phyloP scores from a whole-genome alignment of 1,284 basidiomycete genomes.

The Taiwanofungus camphoratus region DNA sequence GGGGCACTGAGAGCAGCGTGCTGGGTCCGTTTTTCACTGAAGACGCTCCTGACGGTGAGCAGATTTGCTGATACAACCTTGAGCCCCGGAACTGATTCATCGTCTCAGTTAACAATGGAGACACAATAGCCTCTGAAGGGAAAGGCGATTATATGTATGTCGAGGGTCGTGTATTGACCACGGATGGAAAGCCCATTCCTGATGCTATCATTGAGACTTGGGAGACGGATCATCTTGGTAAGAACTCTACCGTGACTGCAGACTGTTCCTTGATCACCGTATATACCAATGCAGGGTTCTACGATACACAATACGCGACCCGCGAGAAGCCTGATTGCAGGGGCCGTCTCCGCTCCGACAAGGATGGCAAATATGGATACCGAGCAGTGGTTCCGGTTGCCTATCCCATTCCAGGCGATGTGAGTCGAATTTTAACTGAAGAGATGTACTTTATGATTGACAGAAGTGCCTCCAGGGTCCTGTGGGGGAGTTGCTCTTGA shows the following conservation, averaged over 20 bases:
- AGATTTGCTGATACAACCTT: neutral
- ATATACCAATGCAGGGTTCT: constrained; percentile 35
- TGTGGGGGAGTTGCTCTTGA: constrained; percentile 57
- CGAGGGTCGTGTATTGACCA: constrained; percentile 62
- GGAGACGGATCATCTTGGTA: constrained; percentile 77
- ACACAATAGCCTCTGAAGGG: constrained; percentile 61
- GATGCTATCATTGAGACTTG: constrained; percentile 75
- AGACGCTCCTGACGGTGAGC: constrained; percentile 68
- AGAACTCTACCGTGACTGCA: constrained; percentile 30
- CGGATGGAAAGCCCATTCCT: constrained; percentile 62
- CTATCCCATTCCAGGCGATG: constrained; percentile 79
- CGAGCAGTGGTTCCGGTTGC: constrained; percentile 73
- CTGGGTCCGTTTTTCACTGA: constrained; percentile 84
- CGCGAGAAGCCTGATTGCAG: constrained; percentile 69
- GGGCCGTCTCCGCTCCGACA: constrained; percentile 57
- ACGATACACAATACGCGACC: constrained; percentile 60
- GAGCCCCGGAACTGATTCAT: neutral
- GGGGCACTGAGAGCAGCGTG: constrained; percentile 71
- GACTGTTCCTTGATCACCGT: neutral
- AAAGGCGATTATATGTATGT: constrained; percentile 82
- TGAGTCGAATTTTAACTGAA: constrained; percentile 22
- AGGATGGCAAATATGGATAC: constrained; percentile 67
- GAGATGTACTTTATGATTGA: constrained; percentile 6
- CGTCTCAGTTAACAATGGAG: constrained; percentile 35
- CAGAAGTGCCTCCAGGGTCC: constrained; percentile 52